Evolutionary conservation across 179 eudicot genomes (phyloP), one percentile per base, ranked within the genome.

Genomic region (Beta macrorhiza): DNA sequence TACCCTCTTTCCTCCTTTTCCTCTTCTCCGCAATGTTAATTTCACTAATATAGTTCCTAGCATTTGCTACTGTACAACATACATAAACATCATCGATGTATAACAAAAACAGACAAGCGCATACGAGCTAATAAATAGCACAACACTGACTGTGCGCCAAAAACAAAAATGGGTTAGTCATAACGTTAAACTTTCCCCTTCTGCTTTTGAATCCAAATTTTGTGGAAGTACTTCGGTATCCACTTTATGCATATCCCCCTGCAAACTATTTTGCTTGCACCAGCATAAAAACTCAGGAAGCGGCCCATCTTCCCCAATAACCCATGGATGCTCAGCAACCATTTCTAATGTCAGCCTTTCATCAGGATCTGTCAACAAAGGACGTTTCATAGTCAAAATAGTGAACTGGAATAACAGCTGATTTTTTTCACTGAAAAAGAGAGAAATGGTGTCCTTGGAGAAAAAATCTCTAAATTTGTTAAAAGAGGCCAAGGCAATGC

Each of bases 271-370:
- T 45, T 83, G 90, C 84, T 95, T 89, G 84, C 98, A 93, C 97
- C 98, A 95, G 77, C 98, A 95, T 25, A 80, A 77, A 78, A 89
- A 92, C 57, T 86, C 90, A n/a, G 98, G 97, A 75, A 93, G 86
- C 2, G 93, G 93, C 44, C 97, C 98, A 7, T 88, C 90, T 79
- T 91, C 93, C 73, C 90, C 90, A 51, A 90, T 78, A 80, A 95
- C 90, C 98, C 98, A 95, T 4, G 92, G 87, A 79, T 93, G 98
- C 83, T 84, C 89, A 7, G 97, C 89, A 63, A 88, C 98, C 76
- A 65, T 88, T 75, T 85, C 90, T 11, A 95, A 84, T 3, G 98
- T 90, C 84, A 95, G 19, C 84, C 98, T 87, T 81, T 88, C 82
- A 45, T 47, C 81, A 25, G 98, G 98, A 75, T 95, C 98, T 93